Evolutionary conservation across 495 filamentous ascomycete genomes (phyloP).

Genomic region (Trichoderma orchidacearum): DNA sequence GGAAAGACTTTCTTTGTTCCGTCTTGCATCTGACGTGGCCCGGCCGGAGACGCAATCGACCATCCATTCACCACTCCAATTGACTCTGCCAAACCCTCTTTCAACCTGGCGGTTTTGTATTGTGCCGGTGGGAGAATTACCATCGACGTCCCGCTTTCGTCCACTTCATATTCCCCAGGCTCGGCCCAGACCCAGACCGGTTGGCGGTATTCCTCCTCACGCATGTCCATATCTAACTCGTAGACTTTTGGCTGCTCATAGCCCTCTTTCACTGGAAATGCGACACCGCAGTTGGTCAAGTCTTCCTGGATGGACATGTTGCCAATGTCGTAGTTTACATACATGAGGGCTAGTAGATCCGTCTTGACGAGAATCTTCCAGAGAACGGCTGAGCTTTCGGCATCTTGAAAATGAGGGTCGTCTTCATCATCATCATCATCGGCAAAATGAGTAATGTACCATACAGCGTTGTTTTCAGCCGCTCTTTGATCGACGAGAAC

Average conservation of each 20-base stretch:
- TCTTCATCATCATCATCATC: constrained; percentile 3
- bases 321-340: constrained; percentile 8
- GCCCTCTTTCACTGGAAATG: constrained; percentile 1
- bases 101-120: neutral
- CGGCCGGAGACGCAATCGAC: neutral
- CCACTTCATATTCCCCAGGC: constrained; percentile 8
- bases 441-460: constrained; percentile 7
- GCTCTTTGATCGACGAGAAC: constrained; percentile 7
- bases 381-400: constrained; percentile 4
- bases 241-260: constrained; percentile 3
- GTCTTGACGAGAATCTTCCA: constrained; percentile 9
- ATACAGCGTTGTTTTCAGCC: constrained; percentile 1
- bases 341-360: constrained; percentile 4
- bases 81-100: neutral
- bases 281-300: constrained; percentile 5
- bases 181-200: constrained; percentile 1
- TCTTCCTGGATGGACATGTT: constrained; percentile 9
- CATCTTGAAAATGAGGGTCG: too few relatives aligned
- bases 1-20: constrained; percentile 8
- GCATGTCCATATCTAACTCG: constrained; percentile 4
- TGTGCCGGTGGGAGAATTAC: neutral
- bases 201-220: neutral
- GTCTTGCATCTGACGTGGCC: constrained; percentile 1
- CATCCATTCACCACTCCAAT: neutral
- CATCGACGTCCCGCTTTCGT: neutral